Conservation (phyloP, 225 moss, liverwort and hornwort genomes). For the Rhytidiadelphus loreus region DNA sequence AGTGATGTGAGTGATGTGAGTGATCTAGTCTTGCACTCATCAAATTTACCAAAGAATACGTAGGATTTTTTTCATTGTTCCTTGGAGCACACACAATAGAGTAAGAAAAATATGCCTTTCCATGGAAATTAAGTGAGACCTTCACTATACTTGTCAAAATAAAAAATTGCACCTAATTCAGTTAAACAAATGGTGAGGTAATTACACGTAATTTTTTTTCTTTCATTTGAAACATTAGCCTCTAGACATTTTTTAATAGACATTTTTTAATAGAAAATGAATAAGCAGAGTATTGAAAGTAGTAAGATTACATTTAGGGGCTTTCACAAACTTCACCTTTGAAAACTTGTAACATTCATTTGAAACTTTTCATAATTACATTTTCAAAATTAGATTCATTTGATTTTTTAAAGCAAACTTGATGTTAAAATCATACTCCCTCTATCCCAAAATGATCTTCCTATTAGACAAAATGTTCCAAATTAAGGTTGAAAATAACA, state of each 20-base stretch:
- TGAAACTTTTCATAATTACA: too few species aligned
- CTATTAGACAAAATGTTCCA: too few species aligned
- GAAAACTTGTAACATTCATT: not conserved
- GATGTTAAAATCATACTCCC: too few species aligned
- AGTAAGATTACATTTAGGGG: too few species aligned
- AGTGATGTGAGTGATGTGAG: not conserved
- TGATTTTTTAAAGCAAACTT: too few species aligned
- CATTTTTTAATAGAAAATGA: not conserved
- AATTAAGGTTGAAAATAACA: too few species aligned
- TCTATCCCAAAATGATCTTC: too few species aligned
- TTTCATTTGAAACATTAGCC: rapidly evolving
- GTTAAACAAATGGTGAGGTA: not conserved
- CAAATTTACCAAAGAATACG: not conserved
- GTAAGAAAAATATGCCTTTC: not conserved
- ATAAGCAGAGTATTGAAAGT: not conserved
- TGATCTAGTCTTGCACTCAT: not conserved
- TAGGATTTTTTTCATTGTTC: not conserved
- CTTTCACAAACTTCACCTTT: not conserved
- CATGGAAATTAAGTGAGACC: not conserved
- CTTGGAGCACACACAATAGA: not conserved
- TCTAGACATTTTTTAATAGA: not conserved
- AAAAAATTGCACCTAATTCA: not conserved
- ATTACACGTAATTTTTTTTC: not conserved
- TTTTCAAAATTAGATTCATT: too few species aligned
- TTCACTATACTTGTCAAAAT: not conserved